Percentiles rank a stretch among this genome's conserved stretches.
phyloP scores from a whole-genome alignment of 1,139 yeast genomes.

The Blastobotrys apis region DNA sequence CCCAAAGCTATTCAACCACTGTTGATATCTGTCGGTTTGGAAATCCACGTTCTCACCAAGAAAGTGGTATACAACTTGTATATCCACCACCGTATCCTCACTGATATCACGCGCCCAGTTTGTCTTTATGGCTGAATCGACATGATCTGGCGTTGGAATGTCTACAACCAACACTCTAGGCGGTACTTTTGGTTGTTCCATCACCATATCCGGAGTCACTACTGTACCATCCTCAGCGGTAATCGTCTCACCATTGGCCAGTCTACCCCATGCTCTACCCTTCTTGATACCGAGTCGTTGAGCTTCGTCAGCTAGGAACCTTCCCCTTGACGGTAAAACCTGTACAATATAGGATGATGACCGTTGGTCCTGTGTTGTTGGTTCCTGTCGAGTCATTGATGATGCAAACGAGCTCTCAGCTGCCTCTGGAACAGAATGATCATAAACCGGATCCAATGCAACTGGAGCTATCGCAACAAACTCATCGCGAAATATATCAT shows the following conservation, averaged over 20 bases:
- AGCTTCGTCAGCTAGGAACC: constrained; percentile 65
- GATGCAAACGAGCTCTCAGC: neutral
- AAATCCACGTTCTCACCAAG: constrained; percentile 63
- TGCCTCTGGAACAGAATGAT: neutral
- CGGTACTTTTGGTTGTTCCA: constrained; percentile 57
- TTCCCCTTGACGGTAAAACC: constrained; percentile 70
- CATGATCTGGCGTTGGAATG: constrained; percentile 55
- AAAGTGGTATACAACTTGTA: constrained; percentile 65
- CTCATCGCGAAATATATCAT: constrained; percentile 46
- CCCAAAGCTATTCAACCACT: constrained; percentile 50
- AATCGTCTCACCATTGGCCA: constrained; percentile 60
- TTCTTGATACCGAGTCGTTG: constrained; percentile 62
- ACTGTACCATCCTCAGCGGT: constrained; percentile 54
- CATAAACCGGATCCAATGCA: constrained; percentile 4
- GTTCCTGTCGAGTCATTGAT: neutral
- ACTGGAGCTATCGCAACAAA: constrained; percentile 49
- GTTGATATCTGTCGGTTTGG: constrained; percentile 35
- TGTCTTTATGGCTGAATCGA: constrained; percentile 33
- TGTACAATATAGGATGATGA: constrained; percentile 59
- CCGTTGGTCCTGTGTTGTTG: constrained; percentile 7
- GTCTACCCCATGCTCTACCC: constrained; percentile 53
- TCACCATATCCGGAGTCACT: constrained; percentile 66
- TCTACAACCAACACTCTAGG: constrained; percentile 66
- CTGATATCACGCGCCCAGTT: constrained; percentile 25
- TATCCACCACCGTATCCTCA: constrained; percentile 28